Evolutionary conservation across 2,329 filamentous ascomycete genomes (phyloP).

Genomic region (Aspergillus sojae): DNA sequence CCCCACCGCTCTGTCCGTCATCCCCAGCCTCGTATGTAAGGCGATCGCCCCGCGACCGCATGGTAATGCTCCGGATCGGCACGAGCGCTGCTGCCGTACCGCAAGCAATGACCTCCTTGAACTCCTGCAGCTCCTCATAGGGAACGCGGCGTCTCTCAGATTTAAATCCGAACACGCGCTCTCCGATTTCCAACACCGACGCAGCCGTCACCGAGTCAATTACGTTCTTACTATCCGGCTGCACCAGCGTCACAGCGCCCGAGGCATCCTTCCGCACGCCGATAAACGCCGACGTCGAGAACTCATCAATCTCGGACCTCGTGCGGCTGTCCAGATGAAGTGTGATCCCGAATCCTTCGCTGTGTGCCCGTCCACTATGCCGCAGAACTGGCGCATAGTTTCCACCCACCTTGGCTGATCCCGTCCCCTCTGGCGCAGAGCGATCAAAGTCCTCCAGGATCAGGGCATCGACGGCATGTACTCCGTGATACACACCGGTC

Average conservation of each 20-base stretch:
- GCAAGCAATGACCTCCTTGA: constrained; percentile 84
- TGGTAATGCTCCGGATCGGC: constrained; percentile 87
- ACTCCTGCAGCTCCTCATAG: constrained; percentile 64
- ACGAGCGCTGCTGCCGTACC: constrained; percentile 91
- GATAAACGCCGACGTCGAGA: constrained; percentile 91
- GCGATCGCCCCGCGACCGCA: constrained; percentile 60
- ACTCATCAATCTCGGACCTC: constrained; percentile 88
- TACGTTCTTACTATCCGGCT: constrained; percentile 85
- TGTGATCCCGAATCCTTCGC: constrained; percentile 87
- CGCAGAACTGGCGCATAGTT: constrained; percentile 93
- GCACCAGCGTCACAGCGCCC: constrained; percentile 69
- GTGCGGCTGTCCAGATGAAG: constrained; percentile 86
- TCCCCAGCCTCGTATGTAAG: constrained; percentile 55
- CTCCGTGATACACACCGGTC: constrained; percentile 91
- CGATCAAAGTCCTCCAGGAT: constrained; percentile 94
- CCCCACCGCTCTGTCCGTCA: constrained; percentile 57
- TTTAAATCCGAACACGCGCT: constrained; percentile 74
- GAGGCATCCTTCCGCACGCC: constrained; percentile 65
- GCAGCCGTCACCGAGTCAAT: constrained; percentile 86
- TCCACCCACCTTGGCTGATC: constrained; percentile 89
- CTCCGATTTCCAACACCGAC: constrained; percentile 73
- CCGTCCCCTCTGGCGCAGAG: constrained; percentile 86
- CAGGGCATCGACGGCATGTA: constrained; percentile 80
- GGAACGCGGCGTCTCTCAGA: constrained; percentile 71
- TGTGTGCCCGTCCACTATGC: constrained; percentile 79